Evolutionary conservation across 2,329 filamentous ascomycete genomes (phyloP).

Genomic region (Elsinoe arachidis): DNA sequence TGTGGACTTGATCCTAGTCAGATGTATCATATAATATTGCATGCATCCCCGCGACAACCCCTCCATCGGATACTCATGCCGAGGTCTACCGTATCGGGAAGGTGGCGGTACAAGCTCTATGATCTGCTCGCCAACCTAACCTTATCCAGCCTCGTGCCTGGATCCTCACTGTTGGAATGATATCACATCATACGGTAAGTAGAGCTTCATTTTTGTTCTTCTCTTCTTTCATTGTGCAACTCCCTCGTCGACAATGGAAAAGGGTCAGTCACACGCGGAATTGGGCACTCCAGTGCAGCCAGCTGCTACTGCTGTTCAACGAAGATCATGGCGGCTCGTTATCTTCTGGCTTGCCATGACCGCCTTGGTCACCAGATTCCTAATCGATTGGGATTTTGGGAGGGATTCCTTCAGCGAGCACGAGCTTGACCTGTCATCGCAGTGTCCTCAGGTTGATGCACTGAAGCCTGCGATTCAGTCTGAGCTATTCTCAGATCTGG

Average conservation of each 20-base stretch:
- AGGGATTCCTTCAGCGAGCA: neutral
- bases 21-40: neutral
- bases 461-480: conserved; percentile 11
- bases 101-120: conserved; percentile 5
- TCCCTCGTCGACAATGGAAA: neutral
- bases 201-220: neutral
- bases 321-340: neutral
- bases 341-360: neutral
- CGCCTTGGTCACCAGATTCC: neutral
- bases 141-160: neutral
- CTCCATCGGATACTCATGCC: conserved; percentile 4
- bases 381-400: neutral
- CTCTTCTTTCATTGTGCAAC: neutral
- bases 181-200: neutral
- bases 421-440: neutral
- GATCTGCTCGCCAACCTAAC: conserved; percentile 2
- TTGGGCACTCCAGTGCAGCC: neutral
- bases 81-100: conserved; percentile 5
- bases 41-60: conserved; percentile 1
- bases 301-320: neutral
- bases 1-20: no score
- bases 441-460: conserved; percentile 16
- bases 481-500: conserved; percentile 23
- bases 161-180: conserved; percentile 1
- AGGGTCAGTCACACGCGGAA: neutral